Conservation (phyloP, 257 asterid genomes). For the Gentiana macrophylla region DNA sequence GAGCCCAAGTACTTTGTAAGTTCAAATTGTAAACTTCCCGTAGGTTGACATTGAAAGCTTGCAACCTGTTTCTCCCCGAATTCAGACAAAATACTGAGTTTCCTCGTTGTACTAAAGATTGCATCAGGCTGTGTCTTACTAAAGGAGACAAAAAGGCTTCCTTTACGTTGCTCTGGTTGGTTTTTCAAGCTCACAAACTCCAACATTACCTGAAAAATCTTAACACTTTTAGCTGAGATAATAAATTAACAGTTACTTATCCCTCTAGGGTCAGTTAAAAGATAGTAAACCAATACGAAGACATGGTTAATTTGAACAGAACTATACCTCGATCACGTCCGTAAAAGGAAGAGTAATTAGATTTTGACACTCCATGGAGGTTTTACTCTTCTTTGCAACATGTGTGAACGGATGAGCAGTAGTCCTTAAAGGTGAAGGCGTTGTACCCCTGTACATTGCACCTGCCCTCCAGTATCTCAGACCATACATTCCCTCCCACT, state of each 20-base stretch:
- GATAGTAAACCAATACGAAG: neutral
- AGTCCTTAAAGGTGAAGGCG: conserved; percentile 61
- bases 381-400: conserved; percentile 23
- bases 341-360: conserved; percentile 26
- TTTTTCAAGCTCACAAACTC: conserved; percentile 76
- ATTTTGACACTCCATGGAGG: conserved; percentile 25
- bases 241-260: conserved; percentile 4
- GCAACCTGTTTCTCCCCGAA: conserved; percentile 81
- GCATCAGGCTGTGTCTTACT: conserved; percentile 74
- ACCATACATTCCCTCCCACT: conserved; percentile 79
- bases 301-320: neutral
- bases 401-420: conserved; percentile 32
- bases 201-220: conserved; percentile 66
- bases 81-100: conserved; percentile 64
- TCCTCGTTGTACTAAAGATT: conserved; percentile 66
- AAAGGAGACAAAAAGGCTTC: conserved; percentile 52
- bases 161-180: conserved; percentile 53
- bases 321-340: conserved; percentile 65
- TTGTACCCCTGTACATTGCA: conserved; percentile 75
- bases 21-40: conserved; percentile 57
- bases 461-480: conserved; percentile 93
- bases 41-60: conserved; percentile 71
- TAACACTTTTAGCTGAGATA: neutral
- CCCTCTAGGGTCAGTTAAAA: neutral
- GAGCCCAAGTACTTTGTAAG: conserved; percentile 38